A percentile compares a stretch with the other conserved stretches of the same genome.
These are phyloP conservation scores for Neurospora africana DNA, from an alignment of 495 filamentous ascomycete genomes.

Conservation along the genomic window DNA sequence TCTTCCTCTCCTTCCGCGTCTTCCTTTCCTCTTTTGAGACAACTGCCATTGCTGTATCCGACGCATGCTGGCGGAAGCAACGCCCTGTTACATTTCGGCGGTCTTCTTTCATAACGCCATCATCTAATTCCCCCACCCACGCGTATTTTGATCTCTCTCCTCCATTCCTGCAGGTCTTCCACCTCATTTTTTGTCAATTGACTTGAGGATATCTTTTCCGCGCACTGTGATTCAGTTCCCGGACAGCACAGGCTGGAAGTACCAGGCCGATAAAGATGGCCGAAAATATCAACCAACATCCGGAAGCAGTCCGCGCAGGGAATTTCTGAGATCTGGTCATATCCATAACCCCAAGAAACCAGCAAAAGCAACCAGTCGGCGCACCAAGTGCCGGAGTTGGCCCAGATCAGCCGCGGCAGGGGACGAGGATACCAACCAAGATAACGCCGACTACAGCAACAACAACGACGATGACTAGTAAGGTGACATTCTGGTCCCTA, in stretches of 20 bases:
- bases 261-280: neutral
- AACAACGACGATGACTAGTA: neutral
- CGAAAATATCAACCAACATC: neutral
- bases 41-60: neutral
- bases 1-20: neutral
- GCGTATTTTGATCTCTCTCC: neutral
- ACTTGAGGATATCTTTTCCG: neutral
- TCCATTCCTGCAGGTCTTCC: neutral
- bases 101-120: neutral
- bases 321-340: neutral
- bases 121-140: neutral
- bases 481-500: neutral
- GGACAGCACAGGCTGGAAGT: neutral
- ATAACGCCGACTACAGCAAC: neutral
- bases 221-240: neutral
- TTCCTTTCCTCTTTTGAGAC: neutral
- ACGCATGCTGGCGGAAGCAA: neutral
- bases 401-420: neutral
- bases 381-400: neutral
- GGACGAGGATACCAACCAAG: neutral
- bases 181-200: neutral
- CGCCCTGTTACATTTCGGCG: neutral
- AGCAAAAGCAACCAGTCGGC: neutral
- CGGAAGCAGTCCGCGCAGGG: neutral
- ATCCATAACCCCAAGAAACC: neutral